Evolutionary conservation across 345 rosid species (phyloP), one percentile per base, ranked within the genome.

Genomic region (Moricandia moricandioides): DNA sequence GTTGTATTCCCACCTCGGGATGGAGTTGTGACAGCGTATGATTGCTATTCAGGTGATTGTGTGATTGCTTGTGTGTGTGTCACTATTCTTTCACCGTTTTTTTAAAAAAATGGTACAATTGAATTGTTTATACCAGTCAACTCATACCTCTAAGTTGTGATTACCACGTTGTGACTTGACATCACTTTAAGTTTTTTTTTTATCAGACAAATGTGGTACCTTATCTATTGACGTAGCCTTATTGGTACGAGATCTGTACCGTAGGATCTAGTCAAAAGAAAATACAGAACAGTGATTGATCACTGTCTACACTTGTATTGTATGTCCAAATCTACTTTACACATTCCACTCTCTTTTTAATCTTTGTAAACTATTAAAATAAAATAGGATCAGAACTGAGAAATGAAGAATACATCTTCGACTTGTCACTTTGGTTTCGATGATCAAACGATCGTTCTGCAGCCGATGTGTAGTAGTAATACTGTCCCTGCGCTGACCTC

Each of bases 1-100:
- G 88, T 62, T 95, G 99, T 57, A 86, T 95, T 18, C 88, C 97
- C 4, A 92, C 93, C n/a, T 82, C 88, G 17, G 74, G 81, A 37
- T 95, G 99, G 97, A 83, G 81, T 14, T 95, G 99, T 65, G 73
- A 86, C 30, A 54, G 49, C 14, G 14, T 65, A 77, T 58, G 17
- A 33, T 37, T 35, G 47, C 0, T 76, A 69, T 49, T 51, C 14
- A 37, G 47, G 62, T 13, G 27, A 26, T 63, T 31, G 37, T 39
- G 29, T 69, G 70, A 49, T 59, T 60, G 29, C 21, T 56, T 69
- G 59, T 77, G 43, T 55, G 70, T 70, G 67, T 33, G 21, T n/a
- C n/a, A 52, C 73, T 30, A 6, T 13, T 2, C 37, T 74, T 60
- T 49, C 60, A 75, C 73, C 17, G 11, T 10, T 6, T n/a, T n/a